These are phyloP conservation scores for Glycine soja DNA, from an alignment of 306 rosid genomes.

Conservation along the genomic window DNA sequence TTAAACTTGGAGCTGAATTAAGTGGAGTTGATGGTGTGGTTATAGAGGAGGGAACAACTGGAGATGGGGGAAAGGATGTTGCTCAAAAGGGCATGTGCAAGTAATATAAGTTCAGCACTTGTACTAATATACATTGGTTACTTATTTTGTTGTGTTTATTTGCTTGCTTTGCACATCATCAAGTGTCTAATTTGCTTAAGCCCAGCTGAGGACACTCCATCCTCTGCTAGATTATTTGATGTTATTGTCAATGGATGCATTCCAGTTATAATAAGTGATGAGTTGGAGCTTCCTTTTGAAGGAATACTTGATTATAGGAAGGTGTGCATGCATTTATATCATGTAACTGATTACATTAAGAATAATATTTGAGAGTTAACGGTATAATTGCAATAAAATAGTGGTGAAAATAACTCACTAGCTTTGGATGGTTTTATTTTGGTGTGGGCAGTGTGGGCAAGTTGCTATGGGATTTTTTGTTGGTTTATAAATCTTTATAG, in stretches of 20 bases:
- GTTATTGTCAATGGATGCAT: conserved; percentile 97
- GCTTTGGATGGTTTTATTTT: conserved; percentile 1
- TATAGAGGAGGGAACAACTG: conserved; percentile 93
- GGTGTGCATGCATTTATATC: conserved; percentile 58
- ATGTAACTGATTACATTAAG: conserved; percentile 10
- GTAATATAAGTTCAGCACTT: conserved; percentile 57
- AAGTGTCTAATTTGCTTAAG: conserved; percentile 91
- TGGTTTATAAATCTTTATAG: neutral
- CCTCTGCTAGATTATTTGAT: conserved; percentile 97
- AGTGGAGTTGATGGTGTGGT: conserved; percentile 70
- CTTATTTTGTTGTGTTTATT: conserved; percentile 38
- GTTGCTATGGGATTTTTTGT: conserved; percentile 9
- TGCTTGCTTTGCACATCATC: conserved; percentile 43
- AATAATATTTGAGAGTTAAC: conserved; percentile 10
- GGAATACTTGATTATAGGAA: conserved; percentile 91
- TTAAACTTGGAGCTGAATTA: conserved; percentile 71
- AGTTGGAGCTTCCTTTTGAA: conserved; percentile 97
- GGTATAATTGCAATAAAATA: conserved; percentile 1
- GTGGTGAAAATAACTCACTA: neutral
- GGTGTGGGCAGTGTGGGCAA: conserved; percentile 2
- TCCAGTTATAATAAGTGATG: conserved; percentile 91
- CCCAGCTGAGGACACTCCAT: conserved; percentile 99
- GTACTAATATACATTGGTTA: conserved; percentile 28
- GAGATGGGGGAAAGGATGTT: conserved; percentile 86
- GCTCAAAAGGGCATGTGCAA: conserved; percentile 98